Evolutionary conservation across 805 yeast species (phyloP).

Genomic region (Kluyveromyces dobzhanskii): DNA sequence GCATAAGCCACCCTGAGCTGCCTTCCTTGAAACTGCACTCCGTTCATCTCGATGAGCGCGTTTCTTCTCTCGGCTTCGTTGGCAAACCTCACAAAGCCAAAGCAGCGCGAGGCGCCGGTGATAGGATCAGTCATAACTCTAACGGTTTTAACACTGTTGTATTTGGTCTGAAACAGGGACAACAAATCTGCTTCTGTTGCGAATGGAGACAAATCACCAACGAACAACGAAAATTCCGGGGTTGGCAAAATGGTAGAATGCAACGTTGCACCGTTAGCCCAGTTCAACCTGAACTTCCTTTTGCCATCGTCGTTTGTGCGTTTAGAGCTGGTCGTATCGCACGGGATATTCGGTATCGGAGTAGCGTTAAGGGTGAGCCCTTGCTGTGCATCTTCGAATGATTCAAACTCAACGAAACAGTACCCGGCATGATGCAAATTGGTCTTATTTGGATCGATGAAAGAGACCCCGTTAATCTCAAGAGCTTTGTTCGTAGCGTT

Average conservation of each 20-base stretch:
- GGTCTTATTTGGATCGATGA: conserved; percentile 27
- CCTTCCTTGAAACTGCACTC: conserved; percentile 72
- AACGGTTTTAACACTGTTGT: conserved; percentile 63
- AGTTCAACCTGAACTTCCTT: conserved; percentile 63
- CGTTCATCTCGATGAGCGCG: conserved; percentile 69
- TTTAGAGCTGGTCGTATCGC: conserved; percentile 12
- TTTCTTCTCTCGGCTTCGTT: conserved; percentile 59
- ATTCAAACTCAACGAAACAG: conserved; percentile 69
- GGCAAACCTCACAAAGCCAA: conserved; percentile 73
- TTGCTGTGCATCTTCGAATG: conserved; percentile 58
- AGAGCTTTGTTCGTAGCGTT: conserved; percentile 9
- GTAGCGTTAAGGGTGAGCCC: conserved; percentile 62
- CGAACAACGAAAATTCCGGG: conserved; percentile 71
- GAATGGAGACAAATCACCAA: conserved; percentile 73
- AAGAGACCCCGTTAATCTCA: conserved; percentile 25
- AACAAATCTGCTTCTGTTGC: conserved; percentile 75
- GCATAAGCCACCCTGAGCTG: conserved; percentile 72
- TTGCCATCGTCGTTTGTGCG: conserved; percentile 33
- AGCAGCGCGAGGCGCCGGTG: conserved; percentile 67
- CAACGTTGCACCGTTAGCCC: conserved; percentile 81
- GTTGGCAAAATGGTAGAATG: conserved; percentile 61
- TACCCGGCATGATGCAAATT: conserved; percentile 49
- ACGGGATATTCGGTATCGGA: conserved; percentile 43
- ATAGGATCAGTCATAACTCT: conserved; percentile 83
- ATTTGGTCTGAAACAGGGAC: conserved; percentile 60